These are phyloP conservation scores for Talaromyces sp. DNA, from an alignment of 2,329 filamentous ascomycete species.

Conservation along the genomic window DNA sequence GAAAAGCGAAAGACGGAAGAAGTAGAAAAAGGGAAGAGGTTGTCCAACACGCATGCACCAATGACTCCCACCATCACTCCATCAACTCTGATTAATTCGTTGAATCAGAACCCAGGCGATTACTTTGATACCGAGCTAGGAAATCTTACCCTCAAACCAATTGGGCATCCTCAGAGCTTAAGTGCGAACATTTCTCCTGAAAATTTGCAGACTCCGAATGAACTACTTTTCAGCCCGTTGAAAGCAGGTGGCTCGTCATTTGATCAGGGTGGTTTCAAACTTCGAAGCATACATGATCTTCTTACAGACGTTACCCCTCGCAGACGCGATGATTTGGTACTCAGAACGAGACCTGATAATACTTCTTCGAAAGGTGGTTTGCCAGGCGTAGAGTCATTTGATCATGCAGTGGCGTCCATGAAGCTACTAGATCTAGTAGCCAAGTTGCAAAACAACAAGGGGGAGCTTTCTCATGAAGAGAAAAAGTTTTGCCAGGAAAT, in stretches of 20 bases:
- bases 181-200: not conserved
- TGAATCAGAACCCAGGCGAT: not conserved
- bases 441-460: not conserved
- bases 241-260: not conserved
- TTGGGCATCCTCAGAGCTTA: not conserved
- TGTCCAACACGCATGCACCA: not conserved
- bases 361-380: not conserved
- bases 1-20: not conserved
- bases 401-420: constrained; percentile 6
- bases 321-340: not conserved
- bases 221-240: not conserved
- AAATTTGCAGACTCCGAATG: not conserved
- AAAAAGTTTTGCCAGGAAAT: not conserved
- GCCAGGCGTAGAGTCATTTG: constrained; percentile 9
- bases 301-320: not conserved
- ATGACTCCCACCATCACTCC: not conserved
- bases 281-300: not conserved
- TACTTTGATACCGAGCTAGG: not conserved
- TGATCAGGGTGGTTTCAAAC: not conserved
- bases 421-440: constrained; percentile 1
- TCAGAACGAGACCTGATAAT: constrained; percentile 22
- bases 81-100: not conserved
- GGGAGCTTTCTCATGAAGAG: not conserved
- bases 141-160: not conserved
- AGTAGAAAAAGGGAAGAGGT: not conserved